phyloP scores from a whole-genome alignment of 1,284 basidiomycete genomes.

The Ustilago vetiveriae region DNA sequence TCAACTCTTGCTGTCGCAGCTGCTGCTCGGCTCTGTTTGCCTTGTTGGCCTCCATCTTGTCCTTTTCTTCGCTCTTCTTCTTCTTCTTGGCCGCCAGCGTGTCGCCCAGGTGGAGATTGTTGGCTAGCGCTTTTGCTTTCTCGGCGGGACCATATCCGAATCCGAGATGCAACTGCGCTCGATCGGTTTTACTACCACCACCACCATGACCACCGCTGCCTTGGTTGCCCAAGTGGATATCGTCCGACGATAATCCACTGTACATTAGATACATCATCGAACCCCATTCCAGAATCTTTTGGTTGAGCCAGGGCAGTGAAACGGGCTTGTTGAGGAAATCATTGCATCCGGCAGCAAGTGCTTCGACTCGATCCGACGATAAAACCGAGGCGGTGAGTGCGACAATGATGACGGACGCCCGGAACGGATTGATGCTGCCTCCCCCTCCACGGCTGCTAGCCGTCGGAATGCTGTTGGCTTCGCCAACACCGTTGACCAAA shows the following conservation, averaged over 20 bases:
- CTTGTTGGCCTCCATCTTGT: constrained; percentile 4
- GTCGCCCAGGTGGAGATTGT: constrained; percentile 46
- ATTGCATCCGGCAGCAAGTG: constrained; percentile 96
- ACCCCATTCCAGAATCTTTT: constrained; percentile 98
- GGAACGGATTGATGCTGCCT: constrained; percentile 72
- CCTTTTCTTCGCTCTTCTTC: constrained; percentile 14
- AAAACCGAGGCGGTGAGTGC: constrained; percentile 93
- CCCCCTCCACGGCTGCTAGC: constrained; percentile 1
- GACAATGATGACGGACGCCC: constrained; percentile 96
- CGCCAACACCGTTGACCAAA: constrained; percentile 11
- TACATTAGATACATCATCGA: constrained; percentile 68
- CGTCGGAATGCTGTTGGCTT: background rate
- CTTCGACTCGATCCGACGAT: constrained; percentile 90
- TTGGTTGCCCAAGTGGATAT: constrained; percentile 1
- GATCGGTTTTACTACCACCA: constrained; percentile 2
- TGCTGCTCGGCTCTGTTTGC: background rate
- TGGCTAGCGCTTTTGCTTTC: constrained; percentile 46
- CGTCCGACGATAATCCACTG: constrained; percentile 43
- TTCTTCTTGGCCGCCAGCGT: constrained; percentile 34
- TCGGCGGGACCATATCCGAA: constrained; percentile 46
- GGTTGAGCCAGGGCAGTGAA: constrained; percentile 91
- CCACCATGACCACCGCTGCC: background rate
- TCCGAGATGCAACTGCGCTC: constrained; percentile 40
- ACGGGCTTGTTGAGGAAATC: constrained; percentile 99
- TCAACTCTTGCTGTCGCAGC: background rate